These are phyloP conservation scores for Bruguiera sexangula DNA, from an alignment of 345 rosid genomes.

Conservation along the genomic window DNA sequence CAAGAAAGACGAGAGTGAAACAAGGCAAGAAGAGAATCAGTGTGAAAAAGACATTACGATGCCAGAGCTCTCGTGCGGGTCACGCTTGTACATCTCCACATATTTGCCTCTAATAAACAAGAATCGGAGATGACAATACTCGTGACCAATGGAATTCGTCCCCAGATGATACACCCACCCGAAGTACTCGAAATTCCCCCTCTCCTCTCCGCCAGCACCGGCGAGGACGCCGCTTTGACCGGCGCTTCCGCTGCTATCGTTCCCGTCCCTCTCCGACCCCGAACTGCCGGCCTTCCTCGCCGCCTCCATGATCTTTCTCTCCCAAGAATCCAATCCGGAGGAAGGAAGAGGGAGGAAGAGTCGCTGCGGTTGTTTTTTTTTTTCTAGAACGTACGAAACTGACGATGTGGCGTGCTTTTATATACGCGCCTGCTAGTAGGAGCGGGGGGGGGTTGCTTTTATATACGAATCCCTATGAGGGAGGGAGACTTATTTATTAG, in stretches of 20 bases:
- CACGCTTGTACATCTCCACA: conserved; percentile 85
- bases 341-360: no score
- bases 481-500: no score
- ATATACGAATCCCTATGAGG: no score
- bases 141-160: conserved; percentile 72
- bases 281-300: not conserved
- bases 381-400: no score
- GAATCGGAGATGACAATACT: conserved; percentile 76
- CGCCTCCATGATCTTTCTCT: no score
- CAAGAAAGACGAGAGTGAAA: not conserved
- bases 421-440: no score
- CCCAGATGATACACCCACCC: conserved; percentile 92
- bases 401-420: no score
- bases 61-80: conserved; percentile 83
- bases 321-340: no score
- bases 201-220: conserved; percentile 1
- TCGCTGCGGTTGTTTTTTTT: no score
- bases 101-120: conserved; percentile 68
- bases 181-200: conserved; percentile 46
- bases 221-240: conserved; percentile 5
- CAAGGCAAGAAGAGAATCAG: not conserved
- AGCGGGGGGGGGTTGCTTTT: no score
- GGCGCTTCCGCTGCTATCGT: conserved; percentile 4
- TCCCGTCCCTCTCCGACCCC: not conserved
- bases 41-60: conserved; percentile 44